These are phyloP conservation scores for Ceratocystis diversiconidia DNA, from an alignment of 2,329 filamentous ascomycete genomes.

Conservation along the genomic window DNA sequence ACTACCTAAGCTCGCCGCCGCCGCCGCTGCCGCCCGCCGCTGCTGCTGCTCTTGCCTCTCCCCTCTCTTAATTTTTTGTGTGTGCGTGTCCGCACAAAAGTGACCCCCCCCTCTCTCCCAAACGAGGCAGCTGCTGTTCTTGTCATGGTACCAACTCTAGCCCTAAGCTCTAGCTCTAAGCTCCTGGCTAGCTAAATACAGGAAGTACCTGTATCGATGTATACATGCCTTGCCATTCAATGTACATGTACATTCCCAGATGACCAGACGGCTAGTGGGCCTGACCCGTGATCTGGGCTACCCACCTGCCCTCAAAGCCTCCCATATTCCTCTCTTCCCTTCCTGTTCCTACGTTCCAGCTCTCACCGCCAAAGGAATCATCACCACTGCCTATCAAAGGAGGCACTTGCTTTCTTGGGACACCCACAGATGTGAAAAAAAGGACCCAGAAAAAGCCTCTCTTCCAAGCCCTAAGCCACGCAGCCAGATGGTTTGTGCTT, in stretches of 20 bases:
- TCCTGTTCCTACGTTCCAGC: neutral
- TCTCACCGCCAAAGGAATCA: neutral
- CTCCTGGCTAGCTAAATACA: neutral
- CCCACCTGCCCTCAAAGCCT: neutral
- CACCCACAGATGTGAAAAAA: neutral
- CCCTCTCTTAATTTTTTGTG: neutral
- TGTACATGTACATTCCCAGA: neutral
- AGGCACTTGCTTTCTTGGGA: slow-evolving; percentile 2
- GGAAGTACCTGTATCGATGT: neutral
- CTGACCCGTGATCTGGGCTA: neutral
- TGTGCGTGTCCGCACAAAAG: neutral
- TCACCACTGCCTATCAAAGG: neutral
- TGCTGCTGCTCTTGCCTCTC: neutral
- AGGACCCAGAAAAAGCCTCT: neutral
- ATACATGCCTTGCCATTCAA: neutral
- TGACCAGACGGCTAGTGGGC: neutral
- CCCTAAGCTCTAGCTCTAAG: neutral
- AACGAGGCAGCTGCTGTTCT: neutral
- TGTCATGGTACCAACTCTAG: neutral
- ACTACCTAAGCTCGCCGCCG: neutral
- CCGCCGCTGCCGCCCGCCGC: neutral
- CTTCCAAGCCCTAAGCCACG: slow-evolving; percentile 4
- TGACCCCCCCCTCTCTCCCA: neutral
- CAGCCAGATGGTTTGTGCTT: neutral
- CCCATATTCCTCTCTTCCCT: neutral